Conservation (phyloP, 1,139 yeast genomes). For the Kodamaea alishanica region DNA sequence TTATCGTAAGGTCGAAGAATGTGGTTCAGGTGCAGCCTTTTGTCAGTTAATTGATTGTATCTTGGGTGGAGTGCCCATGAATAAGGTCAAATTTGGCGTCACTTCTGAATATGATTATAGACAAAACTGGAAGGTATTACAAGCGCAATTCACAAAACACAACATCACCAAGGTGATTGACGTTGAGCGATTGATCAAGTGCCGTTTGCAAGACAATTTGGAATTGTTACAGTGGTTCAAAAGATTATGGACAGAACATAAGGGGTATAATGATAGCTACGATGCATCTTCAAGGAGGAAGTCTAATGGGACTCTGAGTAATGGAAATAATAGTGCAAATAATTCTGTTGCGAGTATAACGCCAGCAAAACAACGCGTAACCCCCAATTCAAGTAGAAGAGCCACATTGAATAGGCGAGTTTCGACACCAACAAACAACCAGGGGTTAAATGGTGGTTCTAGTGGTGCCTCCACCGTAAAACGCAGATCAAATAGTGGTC, state of each 20-base stretch:
- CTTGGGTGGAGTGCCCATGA: slow-evolving; percentile 76
- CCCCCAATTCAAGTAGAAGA: slow-evolving; percentile 2
- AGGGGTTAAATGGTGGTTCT: slow-evolving; percentile 4
- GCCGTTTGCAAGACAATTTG: slow-evolving; percentile 88
- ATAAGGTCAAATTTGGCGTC: slow-evolving; percentile 65
- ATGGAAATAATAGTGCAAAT: slow-evolving; percentile 5
- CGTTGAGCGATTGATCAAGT: slow-evolving; percentile 77
- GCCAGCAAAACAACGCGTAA: slow-evolving; percentile 3
- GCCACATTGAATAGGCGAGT: neutral
- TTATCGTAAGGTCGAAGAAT: slow-evolving; percentile 80
- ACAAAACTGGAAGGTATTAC: slow-evolving; percentile 80
- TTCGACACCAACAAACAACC: neutral
- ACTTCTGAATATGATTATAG: slow-evolving; percentile 71
- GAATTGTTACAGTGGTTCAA: slow-evolving; percentile 94
- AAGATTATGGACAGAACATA: slow-evolving; percentile 73
- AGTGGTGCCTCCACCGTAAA: too few relatives aligned
- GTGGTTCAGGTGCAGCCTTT: slow-evolving; percentile 94
- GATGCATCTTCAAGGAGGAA: slow-evolving; percentile 50
- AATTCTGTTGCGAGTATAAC: slow-evolving; percentile 6
- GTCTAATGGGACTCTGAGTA: slow-evolving; percentile 4
- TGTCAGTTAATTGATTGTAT: slow-evolving; percentile 89
- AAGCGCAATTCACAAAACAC: slow-evolving; percentile 69
- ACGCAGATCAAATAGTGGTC: too few relatives aligned
- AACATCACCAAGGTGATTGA: slow-evolving; percentile 72
- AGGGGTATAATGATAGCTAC: slow-evolving; percentile 56